Evolutionary conservation across 2,329 filamentous ascomycete species (phyloP).

Genomic region (Trichoderma semiorbis): DNA sequence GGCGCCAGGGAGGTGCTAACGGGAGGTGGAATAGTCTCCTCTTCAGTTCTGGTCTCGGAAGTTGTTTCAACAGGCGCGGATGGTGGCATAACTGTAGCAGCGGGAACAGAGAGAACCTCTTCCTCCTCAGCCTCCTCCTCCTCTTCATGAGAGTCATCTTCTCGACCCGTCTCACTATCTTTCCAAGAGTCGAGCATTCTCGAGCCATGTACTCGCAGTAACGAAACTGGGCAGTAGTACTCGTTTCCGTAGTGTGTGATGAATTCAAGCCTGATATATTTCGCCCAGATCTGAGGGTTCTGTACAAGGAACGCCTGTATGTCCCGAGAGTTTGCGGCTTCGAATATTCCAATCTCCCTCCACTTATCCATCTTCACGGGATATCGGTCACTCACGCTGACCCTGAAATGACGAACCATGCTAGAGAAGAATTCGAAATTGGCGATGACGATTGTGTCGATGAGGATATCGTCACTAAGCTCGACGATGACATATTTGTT

Average conservation of each 20-base stretch:
- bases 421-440: slow-evolving; percentile 99
- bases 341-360: slow-evolving; percentile 83
- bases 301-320: slow-evolving; percentile 94
- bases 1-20: background rate
- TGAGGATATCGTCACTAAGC: slow-evolving; percentile 78
- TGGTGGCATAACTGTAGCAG: background rate
- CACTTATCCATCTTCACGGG: slow-evolving; percentile 90
- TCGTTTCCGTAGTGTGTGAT: slow-evolving; percentile 93
- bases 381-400: slow-evolving; percentile 92
- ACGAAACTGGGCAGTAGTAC: slow-evolving; percentile 89
- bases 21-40: background rate
- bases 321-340: slow-evolving; percentile 87
- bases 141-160: slow-evolving; percentile 54
- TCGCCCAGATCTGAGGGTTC: slow-evolving; percentile 92
- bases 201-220: slow-evolving; percentile 89
- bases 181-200: slow-evolving; percentile 95
- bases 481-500: slow-evolving; percentile 96
- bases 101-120: background rate
- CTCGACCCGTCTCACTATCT: slow-evolving; percentile 67
- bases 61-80: background rate
- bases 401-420: slow-evolving; percentile 85
- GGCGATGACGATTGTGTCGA: slow-evolving; percentile 94
- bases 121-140: slow-evolving; percentile 23
- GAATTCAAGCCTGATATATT: slow-evolving; percentile 89
- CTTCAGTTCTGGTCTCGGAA: background rate